These are phyloP conservation scores for Penicillium sp. DNA, from an alignment of 2,329 filamentous ascomycete genomes.

Conservation along the genomic window DNA sequence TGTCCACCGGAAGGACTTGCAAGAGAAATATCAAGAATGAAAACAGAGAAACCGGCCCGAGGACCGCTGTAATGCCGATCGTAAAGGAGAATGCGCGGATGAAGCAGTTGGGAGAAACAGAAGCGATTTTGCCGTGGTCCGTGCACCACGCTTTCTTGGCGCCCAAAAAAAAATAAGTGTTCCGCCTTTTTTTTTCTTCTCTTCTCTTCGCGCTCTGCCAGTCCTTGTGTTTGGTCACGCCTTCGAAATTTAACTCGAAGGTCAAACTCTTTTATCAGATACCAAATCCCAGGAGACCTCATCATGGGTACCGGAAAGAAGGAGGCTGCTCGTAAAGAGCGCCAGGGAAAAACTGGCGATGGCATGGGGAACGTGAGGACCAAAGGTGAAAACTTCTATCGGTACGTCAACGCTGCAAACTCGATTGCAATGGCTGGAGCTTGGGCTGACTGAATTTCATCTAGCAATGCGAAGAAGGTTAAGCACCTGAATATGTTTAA, in stretches of 20 bases:
- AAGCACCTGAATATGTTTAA: conserved; percentile 89
- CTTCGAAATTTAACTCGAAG: conserved; percentile 29
- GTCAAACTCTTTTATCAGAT: conserved; percentile 19
- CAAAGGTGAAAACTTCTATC: conserved; percentile 99
- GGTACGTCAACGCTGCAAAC: conserved; percentile 50
- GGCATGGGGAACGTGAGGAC: conserved; percentile 86
- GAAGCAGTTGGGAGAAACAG: conserved; percentile 28
- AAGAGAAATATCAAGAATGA: conserved; percentile 1
- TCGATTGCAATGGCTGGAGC: background rate
- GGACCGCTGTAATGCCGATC: conserved; percentile 5
- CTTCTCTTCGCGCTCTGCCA: conserved; percentile 34
- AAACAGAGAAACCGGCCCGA: conserved; percentile 6
- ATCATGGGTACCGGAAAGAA: conserved; percentile 90
- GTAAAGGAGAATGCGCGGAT: conserved; percentile 21
- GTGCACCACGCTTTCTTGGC: conserved; percentile 38
- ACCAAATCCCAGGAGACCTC: conserved; percentile 23
- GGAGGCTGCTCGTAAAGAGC: conserved; percentile 75
- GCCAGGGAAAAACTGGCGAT: conserved; percentile 80
- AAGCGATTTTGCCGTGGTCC: conserved; percentile 43
- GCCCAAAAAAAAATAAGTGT: conserved; percentile 37
- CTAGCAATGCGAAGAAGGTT: conserved; percentile 73
- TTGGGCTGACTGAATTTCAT: conserved; percentile 11
- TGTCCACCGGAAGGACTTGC: background rate
- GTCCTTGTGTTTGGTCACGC: conserved; percentile 27
- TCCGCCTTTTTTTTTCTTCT: conserved; percentile 28